These are phyloP conservation scores for Fusarium marasasianum DNA, from an alignment of 2,329 filamentous ascomycete species.

Conservation along the genomic window DNA sequence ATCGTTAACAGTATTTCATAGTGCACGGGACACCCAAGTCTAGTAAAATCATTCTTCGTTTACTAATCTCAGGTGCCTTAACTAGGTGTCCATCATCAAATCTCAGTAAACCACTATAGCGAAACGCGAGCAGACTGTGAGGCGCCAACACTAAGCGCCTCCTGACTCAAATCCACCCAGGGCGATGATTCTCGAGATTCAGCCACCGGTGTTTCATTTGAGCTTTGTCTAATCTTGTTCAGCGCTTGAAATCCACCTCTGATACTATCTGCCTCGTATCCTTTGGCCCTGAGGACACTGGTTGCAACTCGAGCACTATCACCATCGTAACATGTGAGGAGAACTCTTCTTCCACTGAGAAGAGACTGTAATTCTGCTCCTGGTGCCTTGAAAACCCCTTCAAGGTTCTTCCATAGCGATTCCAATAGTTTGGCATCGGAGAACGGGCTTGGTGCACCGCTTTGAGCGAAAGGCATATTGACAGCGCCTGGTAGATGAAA, in stretches of 20 bases:
- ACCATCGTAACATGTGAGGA: constrained; percentile 64
- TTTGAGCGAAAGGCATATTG: constrained; percentile 55
- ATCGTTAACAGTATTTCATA: background rate
- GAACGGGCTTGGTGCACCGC: constrained; percentile 55
- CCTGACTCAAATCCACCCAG: constrained; percentile 12
- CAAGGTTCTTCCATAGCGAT: constrained; percentile 58
- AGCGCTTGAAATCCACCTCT: constrained; percentile 59
- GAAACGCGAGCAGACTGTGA: constrained; percentile 13
- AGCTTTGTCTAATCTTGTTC: constrained; percentile 22
- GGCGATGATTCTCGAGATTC: background rate
- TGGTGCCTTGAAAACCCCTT: constrained; percentile 51
- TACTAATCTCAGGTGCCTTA: background rate
- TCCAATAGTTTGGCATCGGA: constrained; percentile 54
- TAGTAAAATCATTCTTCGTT: background rate
- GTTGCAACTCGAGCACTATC: constrained; percentile 64
- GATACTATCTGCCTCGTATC: constrained; percentile 57
- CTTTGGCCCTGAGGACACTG: constrained; percentile 62
- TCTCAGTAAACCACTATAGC: background rate
- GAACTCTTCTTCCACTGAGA: constrained; percentile 48
- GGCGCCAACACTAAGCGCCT: background rate
- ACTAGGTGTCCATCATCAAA: background rate
- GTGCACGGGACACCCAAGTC: background rate
- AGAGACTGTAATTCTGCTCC: constrained; percentile 27
- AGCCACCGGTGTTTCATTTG: background rate
- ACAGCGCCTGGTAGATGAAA: constrained; percentile 56